Evolutionary conservation across 2,329 filamentous ascomycete species (phyloP).

Genomic region (Ramularia collo-cygni): DNA sequence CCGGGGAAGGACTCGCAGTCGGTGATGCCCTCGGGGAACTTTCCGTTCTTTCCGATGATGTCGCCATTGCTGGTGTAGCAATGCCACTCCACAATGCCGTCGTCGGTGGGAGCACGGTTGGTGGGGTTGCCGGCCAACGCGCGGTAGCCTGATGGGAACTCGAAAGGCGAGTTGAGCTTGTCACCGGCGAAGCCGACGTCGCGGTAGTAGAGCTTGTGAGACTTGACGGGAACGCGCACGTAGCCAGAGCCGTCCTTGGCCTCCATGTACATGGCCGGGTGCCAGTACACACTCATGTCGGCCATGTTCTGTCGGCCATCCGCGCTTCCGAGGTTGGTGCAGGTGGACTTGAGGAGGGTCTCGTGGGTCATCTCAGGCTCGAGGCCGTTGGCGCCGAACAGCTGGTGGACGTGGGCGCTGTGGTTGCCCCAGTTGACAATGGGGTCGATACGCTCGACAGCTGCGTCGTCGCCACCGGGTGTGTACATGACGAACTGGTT

Average conservation of each 20-base stretch:
- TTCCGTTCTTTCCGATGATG: constrained; percentile 40
- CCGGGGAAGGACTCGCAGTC: constrained; percentile 54
- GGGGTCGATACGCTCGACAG: constrained; percentile 57
- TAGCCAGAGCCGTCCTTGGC: constrained; percentile 57
- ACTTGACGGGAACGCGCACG: constrained; percentile 50
- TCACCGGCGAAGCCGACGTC: constrained; percentile 35
- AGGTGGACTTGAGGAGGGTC: constrained; percentile 54
- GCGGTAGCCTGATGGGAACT: constrained; percentile 64
- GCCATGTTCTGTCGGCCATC: constrained; percentile 36
- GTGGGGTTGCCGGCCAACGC: constrained; percentile 61
- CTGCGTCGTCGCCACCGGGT: constrained; percentile 27
- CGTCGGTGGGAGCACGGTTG: constrained; percentile 49
- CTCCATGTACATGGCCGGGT: constrained; percentile 62
- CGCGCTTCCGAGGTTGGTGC: constrained; percentile 23
- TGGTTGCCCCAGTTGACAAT: constrained; percentile 55
- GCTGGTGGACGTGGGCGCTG: constrained; percentile 59
- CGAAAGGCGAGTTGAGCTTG: constrained; percentile 58
- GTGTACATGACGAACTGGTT: constrained; percentile 26
- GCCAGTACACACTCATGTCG: constrained; percentile 73
- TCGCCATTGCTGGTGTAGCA: constrained; percentile 47
- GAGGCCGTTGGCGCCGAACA: constrained; percentile 65
- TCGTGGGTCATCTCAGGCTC: constrained; percentile 54
- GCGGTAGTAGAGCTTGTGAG: constrained; percentile 70
- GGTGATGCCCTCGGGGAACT: constrained; percentile 57
- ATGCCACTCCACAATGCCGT: constrained; percentile 45